These are phyloP conservation scores for Glycine soja DNA, from an alignment of 306 rosid species.

Conservation along the genomic window DNA sequence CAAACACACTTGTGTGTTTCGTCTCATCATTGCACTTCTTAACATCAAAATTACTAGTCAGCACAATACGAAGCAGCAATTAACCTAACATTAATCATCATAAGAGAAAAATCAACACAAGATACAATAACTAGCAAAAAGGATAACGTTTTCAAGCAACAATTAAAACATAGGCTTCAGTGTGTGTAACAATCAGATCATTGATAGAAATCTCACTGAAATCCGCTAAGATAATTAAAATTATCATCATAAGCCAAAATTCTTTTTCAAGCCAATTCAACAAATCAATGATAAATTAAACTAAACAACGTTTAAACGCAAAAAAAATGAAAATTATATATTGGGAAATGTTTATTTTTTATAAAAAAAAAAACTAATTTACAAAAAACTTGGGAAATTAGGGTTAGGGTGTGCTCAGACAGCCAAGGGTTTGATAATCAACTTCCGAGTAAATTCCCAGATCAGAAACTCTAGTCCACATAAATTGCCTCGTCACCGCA, in stretches of 20 bases:
- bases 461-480: conserved; percentile 98
- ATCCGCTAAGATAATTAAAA: conserved; percentile 82
- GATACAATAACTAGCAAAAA: neutral
- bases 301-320: no score
- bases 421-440: conserved; percentile 96
- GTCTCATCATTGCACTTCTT: conserved; percentile 72
- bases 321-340: no score
- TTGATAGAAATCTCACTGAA: conserved; percentile 82
- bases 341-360: no score
- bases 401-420: conserved; percentile 80
- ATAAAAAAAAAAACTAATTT: neutral
- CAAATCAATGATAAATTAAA: neutral
- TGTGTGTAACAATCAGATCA: conserved; percentile 98
- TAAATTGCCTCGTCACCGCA: conserved; percentile 73
- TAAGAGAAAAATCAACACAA: no score
- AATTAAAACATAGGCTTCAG: conserved; percentile 64
- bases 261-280: neutral
- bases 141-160: no score
- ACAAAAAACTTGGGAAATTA: neutral
- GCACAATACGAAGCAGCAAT: neutral
- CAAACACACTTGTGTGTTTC: conserved; percentile 74
- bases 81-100: no score
- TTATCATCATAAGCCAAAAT: conserved; percentile 75
- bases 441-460: conserved; percentile 61
- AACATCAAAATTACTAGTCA: rapidly evolving